A percentile compares a stretch with the other conserved stretches of the same genome.
These are phyloP conservation scores for Typha latifolia DNA, from an alignment of 176 grass and related monocot species.

Conservation along the genomic window DNA sequence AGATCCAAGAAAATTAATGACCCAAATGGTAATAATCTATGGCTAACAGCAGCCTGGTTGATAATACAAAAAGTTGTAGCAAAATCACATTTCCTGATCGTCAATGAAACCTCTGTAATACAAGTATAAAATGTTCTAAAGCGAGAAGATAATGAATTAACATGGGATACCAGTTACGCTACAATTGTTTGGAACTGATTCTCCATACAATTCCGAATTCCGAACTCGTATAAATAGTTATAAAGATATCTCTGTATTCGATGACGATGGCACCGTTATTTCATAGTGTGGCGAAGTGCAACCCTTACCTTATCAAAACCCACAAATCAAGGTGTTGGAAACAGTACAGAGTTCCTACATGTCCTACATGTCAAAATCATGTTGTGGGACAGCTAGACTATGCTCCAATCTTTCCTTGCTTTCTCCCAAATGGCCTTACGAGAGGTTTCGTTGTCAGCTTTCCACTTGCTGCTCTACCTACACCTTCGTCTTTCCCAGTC, in stretches of 20 bases:
- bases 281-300: background rate
- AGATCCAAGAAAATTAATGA: background rate
- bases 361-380: background rate
- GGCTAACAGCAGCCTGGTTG: background rate
- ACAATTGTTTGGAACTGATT: too few relatives aligned
- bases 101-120: background rate
- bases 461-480: background rate
- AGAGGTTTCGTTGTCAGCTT: background rate
- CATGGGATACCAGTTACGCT: too few relatives aligned
- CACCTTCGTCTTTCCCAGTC: background rate
- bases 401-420: conserved; percentile 15
- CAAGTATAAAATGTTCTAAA: too few relatives aligned
- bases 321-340: background rate
- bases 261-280: background rate
- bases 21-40: background rate
- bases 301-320: background rate
- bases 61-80: background rate
- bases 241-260: background rate
- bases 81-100: background rate
- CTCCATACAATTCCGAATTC: too few relatives aligned
- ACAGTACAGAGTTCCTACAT: background rate
- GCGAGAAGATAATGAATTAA: too few relatives aligned
- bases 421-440: conserved; percentile 18
- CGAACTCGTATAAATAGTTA: background rate
- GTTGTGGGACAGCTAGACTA: background rate